phyloP scores from a whole-genome alignment of 2,329 filamentous ascomycete species.

The Cadophora sp. region DNA sequence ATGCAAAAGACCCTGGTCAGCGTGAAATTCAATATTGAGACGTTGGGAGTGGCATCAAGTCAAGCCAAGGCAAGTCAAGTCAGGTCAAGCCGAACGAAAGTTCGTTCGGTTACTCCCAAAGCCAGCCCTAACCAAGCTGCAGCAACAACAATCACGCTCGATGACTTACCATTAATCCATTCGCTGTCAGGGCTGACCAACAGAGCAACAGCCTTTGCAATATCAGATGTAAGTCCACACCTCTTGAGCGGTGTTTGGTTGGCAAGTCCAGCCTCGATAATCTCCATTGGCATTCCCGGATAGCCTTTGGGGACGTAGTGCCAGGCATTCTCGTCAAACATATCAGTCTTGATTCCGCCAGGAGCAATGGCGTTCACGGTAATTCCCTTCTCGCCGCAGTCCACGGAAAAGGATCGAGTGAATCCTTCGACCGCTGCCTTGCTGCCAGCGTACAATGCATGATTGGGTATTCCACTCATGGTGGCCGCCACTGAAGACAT shows the following conservation, averaged over 20 bases:
- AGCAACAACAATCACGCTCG: not conserved
- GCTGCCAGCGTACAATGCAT: slow-evolving; percentile 76
- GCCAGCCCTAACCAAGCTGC: not conserved
- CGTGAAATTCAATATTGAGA: slow-evolving; percentile 7
- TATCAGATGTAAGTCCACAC: not conserved
- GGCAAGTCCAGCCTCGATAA: not conserved
- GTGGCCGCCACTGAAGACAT: slow-evolving; percentile 66
- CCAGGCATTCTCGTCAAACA: slow-evolving; percentile 71
- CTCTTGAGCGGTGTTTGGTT: not conserved
- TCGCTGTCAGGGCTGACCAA: slow-evolving; percentile 4
- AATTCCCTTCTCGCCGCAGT: slow-evolving; percentile 67
- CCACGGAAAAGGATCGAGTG: slow-evolving; percentile 69
- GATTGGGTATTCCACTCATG: slow-evolving; percentile 66
- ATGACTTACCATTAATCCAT: not conserved
- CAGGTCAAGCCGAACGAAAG: too few species aligned
- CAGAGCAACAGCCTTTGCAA: slow-evolving; percentile 5
- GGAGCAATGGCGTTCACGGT: slow-evolving; percentile 72
- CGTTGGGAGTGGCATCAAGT: not conserved
- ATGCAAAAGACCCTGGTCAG: not conserved
- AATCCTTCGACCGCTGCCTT: slow-evolving; percentile 81
- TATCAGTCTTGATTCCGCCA: slow-evolving; percentile 69
- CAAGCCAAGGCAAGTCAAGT: not conserved
- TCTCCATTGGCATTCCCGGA: not conserved
- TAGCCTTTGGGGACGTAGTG: slow-evolving; percentile 60
- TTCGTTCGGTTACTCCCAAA: too few species aligned